Evolutionary conservation across 208 protist genomes (phyloP), one percentile per base, ranked within the genome.

Genomic region (Porcisia deanei): DNA sequence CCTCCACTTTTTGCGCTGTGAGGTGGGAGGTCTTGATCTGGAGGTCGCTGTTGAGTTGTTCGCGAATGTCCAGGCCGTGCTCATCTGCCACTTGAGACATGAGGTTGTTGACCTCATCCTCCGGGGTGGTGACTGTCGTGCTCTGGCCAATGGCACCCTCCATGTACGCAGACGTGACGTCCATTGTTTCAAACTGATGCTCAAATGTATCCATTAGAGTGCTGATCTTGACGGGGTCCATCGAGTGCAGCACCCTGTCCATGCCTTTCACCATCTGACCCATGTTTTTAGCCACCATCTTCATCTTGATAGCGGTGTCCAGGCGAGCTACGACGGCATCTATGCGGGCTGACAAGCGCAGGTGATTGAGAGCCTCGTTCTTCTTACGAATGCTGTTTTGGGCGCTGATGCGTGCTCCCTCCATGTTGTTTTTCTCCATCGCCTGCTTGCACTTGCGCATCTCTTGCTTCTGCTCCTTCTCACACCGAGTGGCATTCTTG

Each of bases 371-470:
- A 9, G 89, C 66, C 82, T 99, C 94, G 66, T 99, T 99, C 86
- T 99, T 98, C 77, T 99, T 98, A 39, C 99, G 86, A 67, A 99
- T 99, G 39, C 98, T 98, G 81, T 99, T 99, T 85, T 99, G 91
- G 39, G 98, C 98, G 84, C 99, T 99, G 43, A 99, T 99, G 59
- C 98, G 90, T 7, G 99, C 99, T 14, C 97, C 97, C 47, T 99
- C 98, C 77, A 98, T 97, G 90, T 99, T 99, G 70, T 95, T 95
- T 83, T 99, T 98, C 80, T 99, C 95, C 76, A 99, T 99, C 25
- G 98, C 96, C 69, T 88, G 67, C 82, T 99, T 99, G 67, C 98
- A 91, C 83, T 99, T 99, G 68, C 80, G 54, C 70, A 98, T 96
- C 72, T 98, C 91, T 53, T 83, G 71, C 76, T 98, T 98, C 79